Evolutionary conservation across 2,329 filamentous ascomycete species (phyloP).

Genomic region (Beauveria brongniartii): DNA sequence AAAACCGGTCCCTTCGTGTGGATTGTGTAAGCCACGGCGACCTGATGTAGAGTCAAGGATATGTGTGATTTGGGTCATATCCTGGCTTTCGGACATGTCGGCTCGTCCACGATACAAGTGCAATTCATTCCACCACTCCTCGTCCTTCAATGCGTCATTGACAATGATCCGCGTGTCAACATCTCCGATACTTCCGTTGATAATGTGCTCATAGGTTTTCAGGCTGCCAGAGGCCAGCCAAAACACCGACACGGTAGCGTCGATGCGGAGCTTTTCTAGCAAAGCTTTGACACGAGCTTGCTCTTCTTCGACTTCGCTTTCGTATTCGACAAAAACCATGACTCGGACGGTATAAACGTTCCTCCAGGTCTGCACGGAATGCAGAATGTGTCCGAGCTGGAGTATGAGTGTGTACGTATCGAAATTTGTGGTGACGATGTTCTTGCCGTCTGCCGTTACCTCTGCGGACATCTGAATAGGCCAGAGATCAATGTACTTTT

Average conservation of each 20-base stretch:
- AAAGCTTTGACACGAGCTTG: slow-evolving; percentile 61
- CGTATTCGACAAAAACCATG: slow-evolving; percentile 83
- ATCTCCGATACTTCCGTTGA: slow-evolving; percentile 57
- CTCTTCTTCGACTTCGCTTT: slow-evolving; percentile 75
- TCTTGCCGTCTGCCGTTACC: slow-evolving; percentile 57
- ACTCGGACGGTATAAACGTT: slow-evolving; percentile 65
- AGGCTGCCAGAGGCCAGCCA: slow-evolving; percentile 70
- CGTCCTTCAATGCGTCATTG: slow-evolving; percentile 56
- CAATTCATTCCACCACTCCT: slow-evolving; percentile 79
- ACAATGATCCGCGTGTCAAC: slow-evolving; percentile 52
- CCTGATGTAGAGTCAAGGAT: slow-evolving; percentile 36
- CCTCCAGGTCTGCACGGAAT: slow-evolving; percentile 75
- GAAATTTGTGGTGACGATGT: slow-evolving; percentile 77
- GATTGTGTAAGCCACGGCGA: slow-evolving; percentile 35
- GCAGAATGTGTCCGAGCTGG: slow-evolving; percentile 75
- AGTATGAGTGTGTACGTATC: slow-evolving; percentile 84
- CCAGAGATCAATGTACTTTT: slow-evolving; percentile 82
- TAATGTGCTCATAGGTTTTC: slow-evolving; percentile 66
- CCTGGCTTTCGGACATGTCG: slow-evolving; percentile 33
- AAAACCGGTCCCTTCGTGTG: slow-evolving; percentile 26
- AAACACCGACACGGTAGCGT: slow-evolving; percentile 71
- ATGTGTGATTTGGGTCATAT: slow-evolving; percentile 34
- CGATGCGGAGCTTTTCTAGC: slow-evolving; percentile 72
- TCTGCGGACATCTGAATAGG: slow-evolving; percentile 91
- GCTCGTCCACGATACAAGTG: slow-evolving; percentile 43